Evolutionary conservation across 805 yeast genomes (phyloP), one percentile per base, ranked within the genome.

Genomic region (Yarrowia bubula): DNA sequence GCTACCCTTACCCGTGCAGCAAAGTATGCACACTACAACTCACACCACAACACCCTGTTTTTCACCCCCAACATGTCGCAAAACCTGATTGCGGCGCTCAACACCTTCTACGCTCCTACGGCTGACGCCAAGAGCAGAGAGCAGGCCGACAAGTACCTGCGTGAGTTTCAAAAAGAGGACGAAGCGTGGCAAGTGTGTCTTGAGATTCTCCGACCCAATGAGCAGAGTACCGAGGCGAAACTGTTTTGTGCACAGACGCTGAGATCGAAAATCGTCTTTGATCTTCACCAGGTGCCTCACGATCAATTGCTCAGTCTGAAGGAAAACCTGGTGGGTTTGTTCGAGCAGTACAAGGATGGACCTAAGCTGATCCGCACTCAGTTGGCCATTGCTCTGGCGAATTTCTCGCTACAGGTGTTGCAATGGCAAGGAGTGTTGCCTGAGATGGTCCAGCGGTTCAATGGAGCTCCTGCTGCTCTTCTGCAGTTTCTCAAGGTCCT

Each of bases 211-310:
- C 61, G 71, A 9, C 70, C 75, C 6, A 70, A 69, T 17, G 72
- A 72, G 4, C 69, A 69, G 35, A 76, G 84, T 4, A 68, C 85
- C 48, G 90, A 88, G 72, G 77, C 88, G 60, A 86, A 86, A 71
- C 79, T 95, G 71, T 95, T 96, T 78, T 88, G 93, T 14, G 88
- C 98, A 0, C 99, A 96, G 74, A 95, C 99, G 0, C 77, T 95
- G 67, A 80, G 97, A 68, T 86, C 92, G 48, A 65, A 83, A 71
- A 83, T 91, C 61, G 88, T 89, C 11, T 92, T 90, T 74, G 98
- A 95, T 75, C 79, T 93, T 69, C 79, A 82, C 63, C 98, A 95
- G 75, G 76, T 95, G 5, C 89, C 91, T 0, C 79, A 76, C 28
- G 82, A 80, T 4, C 79, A 85, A n/a, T 75, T 86, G 61, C 70